These are phyloP conservation scores for Aphanomyces euteiches DNA, from an alignment of 352 stramenopile genomes.

Conservation along the genomic window DNA sequence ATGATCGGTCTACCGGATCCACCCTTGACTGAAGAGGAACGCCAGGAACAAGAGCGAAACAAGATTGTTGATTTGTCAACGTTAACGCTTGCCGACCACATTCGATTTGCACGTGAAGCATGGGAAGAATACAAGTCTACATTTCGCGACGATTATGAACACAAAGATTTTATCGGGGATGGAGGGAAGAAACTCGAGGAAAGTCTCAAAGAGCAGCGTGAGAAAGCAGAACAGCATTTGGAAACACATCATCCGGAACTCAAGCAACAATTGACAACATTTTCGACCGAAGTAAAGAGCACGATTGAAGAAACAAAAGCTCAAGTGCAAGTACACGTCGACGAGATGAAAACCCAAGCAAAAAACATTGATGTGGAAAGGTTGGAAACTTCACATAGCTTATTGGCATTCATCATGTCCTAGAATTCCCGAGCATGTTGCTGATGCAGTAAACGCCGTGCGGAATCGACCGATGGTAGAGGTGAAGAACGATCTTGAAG, in stretches of 20 bases:
- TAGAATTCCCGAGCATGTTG: constrained; percentile 45
- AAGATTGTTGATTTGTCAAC: constrained; percentile 79
- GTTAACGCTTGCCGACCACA: constrained; percentile 65
- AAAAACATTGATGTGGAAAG: constrained; percentile 62
- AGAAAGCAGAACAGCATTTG: constrained; percentile 54
- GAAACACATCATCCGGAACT: constrained; percentile 60
- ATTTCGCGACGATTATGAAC: constrained; percentile 39
- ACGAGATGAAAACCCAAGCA: constrained; percentile 55
- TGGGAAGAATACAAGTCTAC: constrained; percentile 72
- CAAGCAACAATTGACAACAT: constrained; percentile 61
- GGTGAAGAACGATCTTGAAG: constrained; percentile 60
- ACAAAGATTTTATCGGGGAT: constrained; percentile 55
- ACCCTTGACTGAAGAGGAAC: constrained; percentile 41
- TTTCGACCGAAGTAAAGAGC: constrained; percentile 53
- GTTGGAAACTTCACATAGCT: constrained; percentile 63
- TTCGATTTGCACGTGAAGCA: constrained; percentile 51
- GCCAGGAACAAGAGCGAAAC: constrained; percentile 41
- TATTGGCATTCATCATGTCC: constrained; percentile 59
- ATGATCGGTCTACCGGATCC: constrained; percentile 72
- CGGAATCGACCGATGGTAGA: constrained; percentile 54
- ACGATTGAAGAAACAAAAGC: constrained; percentile 50
- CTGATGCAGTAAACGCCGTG: constrained; percentile 54
- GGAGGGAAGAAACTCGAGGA: constrained; percentile 60
- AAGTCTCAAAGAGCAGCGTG: constrained; percentile 43
- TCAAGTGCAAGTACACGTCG: constrained; percentile 53